Base-by-base conservation (phyloP, 1,284 basidiomycete genomes). In the Butyriboletus appendiculatus region DNA sequence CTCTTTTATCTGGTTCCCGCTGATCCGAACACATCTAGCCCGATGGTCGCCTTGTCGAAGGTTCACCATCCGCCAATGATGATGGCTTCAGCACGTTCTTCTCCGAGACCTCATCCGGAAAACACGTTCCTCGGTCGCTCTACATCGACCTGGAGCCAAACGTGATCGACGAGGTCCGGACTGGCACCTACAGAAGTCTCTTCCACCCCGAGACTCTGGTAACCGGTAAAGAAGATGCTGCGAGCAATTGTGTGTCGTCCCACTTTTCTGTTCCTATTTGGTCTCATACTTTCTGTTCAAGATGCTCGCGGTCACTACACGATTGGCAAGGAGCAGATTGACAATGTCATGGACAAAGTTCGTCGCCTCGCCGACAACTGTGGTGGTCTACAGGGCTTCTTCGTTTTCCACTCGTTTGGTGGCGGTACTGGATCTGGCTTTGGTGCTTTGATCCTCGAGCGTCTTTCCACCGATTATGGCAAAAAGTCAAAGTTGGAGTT, bases 401-500 rank as follows among this genome's bases (percentile, higher is more conserved):
- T 99, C 71, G 94, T 98, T 69, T 99, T 99, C 90, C 97, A 99
- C 82, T 99, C 97, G 48, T 98, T 98, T 73, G 97, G 97, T 74
- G 97, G 97, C 76, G 97, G 97, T 77, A 99, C 96, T 67, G 97
- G 97, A 66, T 99, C 97, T 57, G 97, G 97, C 75, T 96, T 99
- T 72, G 96, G 97, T 74, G 96, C 96, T 58, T 88, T 99, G 66
- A 87, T 99, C 59, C 88, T 99, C 58, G 97, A 99, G 80, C 89
- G 94, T 65, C 88, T 99, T 56, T 96, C 96, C 35, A 94, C 93
- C 62, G 96, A 99, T 77, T 99, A 98, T 70, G 97, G 96, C 74
- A 99, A 99, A 81, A 99, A 99, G 81, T 95, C 94, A 61, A 99
- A 99, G 84, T 86, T 99, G 66, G 96, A 99, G 76, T 99, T 99